Evolutionary conservation across 2,329 filamentous ascomycete genomes (phyloP).

Genomic region (Hypoxylon rubiginosum): DNA sequence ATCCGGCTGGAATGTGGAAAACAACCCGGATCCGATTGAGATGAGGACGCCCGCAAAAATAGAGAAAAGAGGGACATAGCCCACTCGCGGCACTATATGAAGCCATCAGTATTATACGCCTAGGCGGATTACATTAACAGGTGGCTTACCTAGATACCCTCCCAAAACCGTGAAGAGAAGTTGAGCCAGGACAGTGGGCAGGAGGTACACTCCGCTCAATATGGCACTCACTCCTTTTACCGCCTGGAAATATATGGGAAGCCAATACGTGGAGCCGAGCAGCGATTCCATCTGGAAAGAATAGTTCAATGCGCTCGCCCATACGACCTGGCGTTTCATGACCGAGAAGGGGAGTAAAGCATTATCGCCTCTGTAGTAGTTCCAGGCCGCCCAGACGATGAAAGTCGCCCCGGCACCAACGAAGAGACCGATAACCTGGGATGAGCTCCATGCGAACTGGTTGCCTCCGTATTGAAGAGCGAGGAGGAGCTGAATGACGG

Average conservation of each 20-base stretch:
- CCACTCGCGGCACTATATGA: constrained; percentile 17
- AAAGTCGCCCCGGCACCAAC: constrained; percentile 33
- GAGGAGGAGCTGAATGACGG: constrained; percentile 50
- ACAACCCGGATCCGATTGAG: constrained; percentile 20
- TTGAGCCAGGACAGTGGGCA: neutral
- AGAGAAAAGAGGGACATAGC: constrained; percentile 20
- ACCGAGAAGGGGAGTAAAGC: constrained; percentile 42
- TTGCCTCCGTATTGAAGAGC: constrained; percentile 52
- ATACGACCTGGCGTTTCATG: constrained; percentile 20
- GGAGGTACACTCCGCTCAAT: neutral
- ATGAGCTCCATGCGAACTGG: constrained; percentile 48
- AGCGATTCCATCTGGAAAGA: neutral
- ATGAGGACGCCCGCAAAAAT: constrained; percentile 15
- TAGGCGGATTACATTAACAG: neutral
- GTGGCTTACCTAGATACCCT: neutral
- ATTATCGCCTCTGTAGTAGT: constrained; percentile 41
- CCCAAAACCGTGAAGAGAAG: neutral
- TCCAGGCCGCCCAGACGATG: constrained; percentile 43
- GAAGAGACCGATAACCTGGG: constrained; percentile 45
- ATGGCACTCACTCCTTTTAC: neutral
- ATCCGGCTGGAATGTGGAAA: constrained; percentile 13
- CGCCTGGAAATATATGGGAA: neutral
- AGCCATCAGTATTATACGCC: constrained; percentile 1
- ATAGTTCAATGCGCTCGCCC: neutral
- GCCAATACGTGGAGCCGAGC: neutral